Evolutionary conservation across 306 rosid genomes (phyloP).

Genomic region (Quillaja saponaria): DNA sequence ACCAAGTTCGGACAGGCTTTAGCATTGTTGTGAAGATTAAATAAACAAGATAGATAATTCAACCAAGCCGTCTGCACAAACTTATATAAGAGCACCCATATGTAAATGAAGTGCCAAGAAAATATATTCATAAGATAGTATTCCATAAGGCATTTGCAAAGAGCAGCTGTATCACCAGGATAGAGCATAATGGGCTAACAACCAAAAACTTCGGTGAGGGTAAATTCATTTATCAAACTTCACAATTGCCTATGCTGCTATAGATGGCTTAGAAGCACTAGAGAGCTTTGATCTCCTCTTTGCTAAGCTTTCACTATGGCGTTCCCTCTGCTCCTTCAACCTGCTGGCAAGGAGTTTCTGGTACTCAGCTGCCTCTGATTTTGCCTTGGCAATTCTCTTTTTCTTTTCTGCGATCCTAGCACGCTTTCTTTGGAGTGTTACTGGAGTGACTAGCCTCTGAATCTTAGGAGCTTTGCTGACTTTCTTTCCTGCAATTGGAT

Average conservation of each 20-base stretch:
- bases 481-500: neutral
- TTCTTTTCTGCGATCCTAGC: neutral
- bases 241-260: neutral
- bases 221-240: neutral
- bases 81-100: too few species aligned
- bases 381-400: neutral
- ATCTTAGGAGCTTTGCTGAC: slow-evolving; percentile 6
- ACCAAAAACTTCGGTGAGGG: too few species aligned
- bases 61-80: too few species aligned
- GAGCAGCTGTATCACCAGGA: too few species aligned
- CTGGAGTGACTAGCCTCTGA: neutral
- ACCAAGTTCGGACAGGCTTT: too few species aligned
- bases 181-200: too few species aligned
- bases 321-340: neutral
- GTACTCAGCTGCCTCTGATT: slow-evolving; percentile 6
- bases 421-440: slow-evolving; percentile 7
- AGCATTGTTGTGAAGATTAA: too few species aligned
- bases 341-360: slow-evolving; percentile 1
- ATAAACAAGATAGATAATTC: too few species aligned
- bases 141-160: too few species aligned
- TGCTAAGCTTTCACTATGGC: neutral
- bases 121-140: too few species aligned
- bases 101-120: too few species aligned
- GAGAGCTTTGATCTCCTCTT: slow-evolving; percentile 2
- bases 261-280: slow-evolving; percentile 8